Conservation (phyloP, 2,329 filamentous ascomycete genomes). For the Huntiella decipiens region DNA sequence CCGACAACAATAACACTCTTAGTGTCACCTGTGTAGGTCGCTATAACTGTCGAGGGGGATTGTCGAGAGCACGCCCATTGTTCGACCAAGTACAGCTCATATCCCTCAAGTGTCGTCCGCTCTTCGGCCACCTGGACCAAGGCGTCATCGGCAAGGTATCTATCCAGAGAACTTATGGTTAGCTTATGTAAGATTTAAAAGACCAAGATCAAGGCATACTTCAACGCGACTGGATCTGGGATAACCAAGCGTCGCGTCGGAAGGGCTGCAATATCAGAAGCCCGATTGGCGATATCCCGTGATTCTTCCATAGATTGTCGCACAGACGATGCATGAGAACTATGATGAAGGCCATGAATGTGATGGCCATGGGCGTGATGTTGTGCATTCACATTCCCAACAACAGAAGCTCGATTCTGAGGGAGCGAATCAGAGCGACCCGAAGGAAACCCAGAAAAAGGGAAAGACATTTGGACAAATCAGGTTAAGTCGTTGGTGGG, state of each 20-base stretch:
- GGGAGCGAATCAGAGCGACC: slow-evolving; percentile 2
- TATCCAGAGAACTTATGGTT: slow-evolving; percentile 14
- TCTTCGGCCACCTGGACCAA: slow-evolving; percentile 57
- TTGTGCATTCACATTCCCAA: neutral
- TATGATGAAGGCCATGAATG: slow-evolving; percentile 1
- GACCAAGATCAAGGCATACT: slow-evolving; percentile 19
- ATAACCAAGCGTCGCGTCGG: slow-evolving; percentile 21
- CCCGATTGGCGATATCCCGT: slow-evolving; percentile 18
- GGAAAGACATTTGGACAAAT: neutral
- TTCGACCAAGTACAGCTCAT: slow-evolving; percentile 86
- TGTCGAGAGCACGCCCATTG: slow-evolving; percentile 91
- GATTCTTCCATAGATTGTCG: slow-evolving; percentile 28
- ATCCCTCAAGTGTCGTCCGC: slow-evolving; percentile 52
- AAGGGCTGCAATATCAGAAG: slow-evolving; percentile 10
- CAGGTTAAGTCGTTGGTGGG: too few relatives aligned
- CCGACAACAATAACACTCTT: slow-evolving; percentile 61
- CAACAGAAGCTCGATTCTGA: neutral
- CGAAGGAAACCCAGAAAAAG: slow-evolving; percentile 1
- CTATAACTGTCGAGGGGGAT: slow-evolving; percentile 80
- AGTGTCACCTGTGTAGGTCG: slow-evolving; percentile 77
- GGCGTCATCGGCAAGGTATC: slow-evolving; percentile 71
- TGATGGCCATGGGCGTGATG: neutral
- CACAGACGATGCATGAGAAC: slow-evolving; percentile 5
- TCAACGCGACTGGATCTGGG: slow-evolving; percentile 38
- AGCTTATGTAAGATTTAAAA: neutral